Conservation (phyloP, 768 basidiomycete species). For the Phaeotremella skinneri region DNA sequence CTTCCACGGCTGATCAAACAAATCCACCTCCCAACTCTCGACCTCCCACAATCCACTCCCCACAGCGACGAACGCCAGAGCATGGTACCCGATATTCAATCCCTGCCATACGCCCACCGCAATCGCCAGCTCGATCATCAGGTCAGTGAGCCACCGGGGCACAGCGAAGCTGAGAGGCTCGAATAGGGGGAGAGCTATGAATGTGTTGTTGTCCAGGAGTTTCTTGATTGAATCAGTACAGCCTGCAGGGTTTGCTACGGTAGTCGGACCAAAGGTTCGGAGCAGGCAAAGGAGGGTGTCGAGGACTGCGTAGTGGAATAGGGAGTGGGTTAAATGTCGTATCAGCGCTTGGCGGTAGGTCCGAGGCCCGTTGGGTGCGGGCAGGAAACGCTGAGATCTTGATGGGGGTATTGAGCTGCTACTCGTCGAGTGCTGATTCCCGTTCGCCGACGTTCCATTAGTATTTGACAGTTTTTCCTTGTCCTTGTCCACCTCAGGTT, state of each 20-base stretch:
- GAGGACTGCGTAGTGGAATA: slow-evolving; percentile 26
- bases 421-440: background rate
- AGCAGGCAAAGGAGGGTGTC: slow-evolving; percentile 32
- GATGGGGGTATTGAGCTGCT: background rate
- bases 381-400: slow-evolving; percentile 19
- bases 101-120: slow-evolving; percentile 28
- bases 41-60: slow-evolving; percentile 31
- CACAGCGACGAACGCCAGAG: slow-evolving; percentile 21
- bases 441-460: background rate
- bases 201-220: slow-evolving; percentile 21
- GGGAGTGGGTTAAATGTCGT: slow-evolving; percentile 19
- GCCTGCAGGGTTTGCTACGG: slow-evolving; percentile 20
- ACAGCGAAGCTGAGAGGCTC: background rate
- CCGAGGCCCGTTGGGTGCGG: slow-evolving; percentile 10
- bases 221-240: slow-evolving; percentile 18
- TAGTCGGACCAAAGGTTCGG: slow-evolving; percentile 20
- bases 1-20: slow-evolving; percentile 38
- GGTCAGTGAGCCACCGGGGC: slow-evolving; percentile 17
- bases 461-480: slow-evolving; percentile 8
- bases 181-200: slow-evolving; percentile 22
- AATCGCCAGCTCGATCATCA: slow-evolving; percentile 13
- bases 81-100: slow-evolving; percentile 30
- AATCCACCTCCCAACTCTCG: slow-evolving; percentile 40
- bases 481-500: background rate
- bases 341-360: slow-evolving; percentile 22